Evolutionary conservation across 2,329 filamentous ascomycete genomes (phyloP).

Genomic region (Neofusicoccum ribis): DNA sequence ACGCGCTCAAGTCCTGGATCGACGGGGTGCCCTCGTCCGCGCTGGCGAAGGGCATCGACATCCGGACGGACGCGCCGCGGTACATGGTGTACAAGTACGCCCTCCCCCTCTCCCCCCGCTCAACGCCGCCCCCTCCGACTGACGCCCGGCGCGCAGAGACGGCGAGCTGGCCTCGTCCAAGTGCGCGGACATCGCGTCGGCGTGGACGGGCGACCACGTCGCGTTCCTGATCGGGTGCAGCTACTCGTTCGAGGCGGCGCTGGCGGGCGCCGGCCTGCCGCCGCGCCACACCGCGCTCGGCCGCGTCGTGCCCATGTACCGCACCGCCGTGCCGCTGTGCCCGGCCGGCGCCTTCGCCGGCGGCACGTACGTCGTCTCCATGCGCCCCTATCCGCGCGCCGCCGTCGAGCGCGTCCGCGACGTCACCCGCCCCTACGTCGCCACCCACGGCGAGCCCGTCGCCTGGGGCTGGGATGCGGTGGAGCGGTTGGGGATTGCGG

Average conservation of each 20-base stretch:
- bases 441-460: slow-evolving; percentile 65
- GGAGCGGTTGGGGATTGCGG: slow-evolving; percentile 53
- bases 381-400: slow-evolving; percentile 57
- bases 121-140: slow-evolving; percentile 25
- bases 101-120: no score
- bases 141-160: background rate
- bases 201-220: slow-evolving; percentile 61
- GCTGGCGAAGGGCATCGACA: slow-evolving; percentile 51
- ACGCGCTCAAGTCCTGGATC: slow-evolving; percentile 42
- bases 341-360: slow-evolving; percentile 60
- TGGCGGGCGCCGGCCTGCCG: slow-evolving; percentile 51
- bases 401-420: slow-evolving; percentile 56
- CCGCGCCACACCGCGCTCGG: slow-evolving; percentile 52
- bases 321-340: slow-evolving; percentile 56
- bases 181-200: slow-evolving; percentile 45
- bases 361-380: slow-evolving; percentile 61
- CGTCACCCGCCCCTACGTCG: slow-evolving; percentile 56
- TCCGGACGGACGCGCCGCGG: slow-evolving; percentile 58
- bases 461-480: slow-evolving; percentile 65
- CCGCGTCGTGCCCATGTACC: slow-evolving; percentile 63
- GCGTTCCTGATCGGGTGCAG: slow-evolving; percentile 65
- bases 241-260: slow-evolving; percentile 63
- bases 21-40: slow-evolving; percentile 43
- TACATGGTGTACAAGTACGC: slow-evolving; percentile 59
- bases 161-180: slow-evolving; percentile 31